Evolutionary conservation across 768 basidiomycete species (phyloP).

Genomic region (Suillus paluster): DNA sequence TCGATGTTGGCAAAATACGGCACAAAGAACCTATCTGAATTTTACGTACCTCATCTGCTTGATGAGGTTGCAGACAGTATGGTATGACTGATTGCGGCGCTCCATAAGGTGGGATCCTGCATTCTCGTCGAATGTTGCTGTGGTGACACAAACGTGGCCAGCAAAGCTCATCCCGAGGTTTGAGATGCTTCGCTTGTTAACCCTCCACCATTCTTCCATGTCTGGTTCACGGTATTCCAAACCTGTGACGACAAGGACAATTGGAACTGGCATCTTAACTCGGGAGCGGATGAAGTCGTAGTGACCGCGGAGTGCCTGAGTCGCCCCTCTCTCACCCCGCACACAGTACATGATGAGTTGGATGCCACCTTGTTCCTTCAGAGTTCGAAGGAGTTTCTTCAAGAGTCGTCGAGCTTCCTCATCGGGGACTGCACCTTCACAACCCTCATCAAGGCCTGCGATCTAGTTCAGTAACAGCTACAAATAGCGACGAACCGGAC

Average conservation of each 20-base stretch:
- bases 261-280: slow-evolving; percentile 36
- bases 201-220: slow-evolving; percentile 45
- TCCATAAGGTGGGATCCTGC: not conserved
- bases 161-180: slow-evolving; percentile 39
- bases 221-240: slow-evolving; percentile 34
- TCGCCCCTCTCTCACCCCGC: slow-evolving; percentile 31
- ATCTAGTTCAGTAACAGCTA: not conserved
- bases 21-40: not conserved
- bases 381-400: slow-evolving; percentile 34
- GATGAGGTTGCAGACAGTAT: slow-evolving; percentile 17
- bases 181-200: slow-evolving; percentile 35
- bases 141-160: slow-evolving; percentile 46
- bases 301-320: slow-evolving; percentile 28
- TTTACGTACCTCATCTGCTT: not conserved
- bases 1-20: not conserved
- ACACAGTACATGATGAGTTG: slow-evolving; percentile 38
- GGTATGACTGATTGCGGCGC: slow-evolving; percentile 20
- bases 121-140: not conserved
- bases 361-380: slow-evolving; percentile 28
- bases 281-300: slow-evolving; percentile 35
- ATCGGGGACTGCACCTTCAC: slow-evolving; percentile 28
- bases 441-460: slow-evolving; percentile 38
- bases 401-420: slow-evolving; percentile 31
- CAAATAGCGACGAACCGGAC: not conserved
- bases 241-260: slow-evolving; percentile 39